Evolutionary conservation across 2,329 filamentous ascomycete species (phyloP).

Genomic region (Aspergillus sp.): DNA sequence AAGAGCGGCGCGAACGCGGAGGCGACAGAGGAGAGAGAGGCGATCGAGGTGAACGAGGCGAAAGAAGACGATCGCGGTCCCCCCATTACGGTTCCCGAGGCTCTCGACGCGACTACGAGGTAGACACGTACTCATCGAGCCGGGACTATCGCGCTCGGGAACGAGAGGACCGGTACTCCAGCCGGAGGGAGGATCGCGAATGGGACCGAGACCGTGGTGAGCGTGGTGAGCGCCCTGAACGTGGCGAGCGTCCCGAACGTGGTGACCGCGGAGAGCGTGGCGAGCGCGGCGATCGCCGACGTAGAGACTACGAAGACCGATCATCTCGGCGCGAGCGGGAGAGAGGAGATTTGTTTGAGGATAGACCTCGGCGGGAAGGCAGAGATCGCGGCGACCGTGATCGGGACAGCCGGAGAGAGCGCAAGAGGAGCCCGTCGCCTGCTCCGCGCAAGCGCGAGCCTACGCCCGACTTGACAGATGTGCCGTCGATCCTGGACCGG

Average conservation of each 20-base stretch:
- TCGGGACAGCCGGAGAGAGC: slow-evolving; percentile 49
- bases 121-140: slow-evolving; percentile 88
- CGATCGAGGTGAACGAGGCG: slow-evolving; percentile 52
- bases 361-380: slow-evolving; percentile 51
- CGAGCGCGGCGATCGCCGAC: slow-evolving; percentile 58
- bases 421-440: slow-evolving; percentile 68
- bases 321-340: slow-evolving; percentile 51
- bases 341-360: slow-evolving; percentile 64
- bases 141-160: slow-evolving; percentile 90
- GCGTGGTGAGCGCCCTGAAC: slow-evolving; percentile 50
- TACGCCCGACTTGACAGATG: slow-evolving; percentile 88
- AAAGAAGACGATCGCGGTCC: slow-evolving; percentile 80
- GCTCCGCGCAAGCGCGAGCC: slow-evolving; percentile 90
- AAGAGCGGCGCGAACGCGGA: slow-evolving; percentile 47
- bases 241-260: slow-evolving; percentile 59
- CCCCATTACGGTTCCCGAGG: slow-evolving; percentile 70
- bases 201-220: slow-evolving; percentile 75
- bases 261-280: background rate
- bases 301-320: slow-evolving; percentile 65
- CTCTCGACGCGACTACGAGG: slow-evolving; percentile 69
- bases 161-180: slow-evolving; percentile 85
- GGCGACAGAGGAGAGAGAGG: slow-evolving; percentile 47
- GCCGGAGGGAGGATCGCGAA: slow-evolving; percentile 70
- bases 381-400: slow-evolving; percentile 42
- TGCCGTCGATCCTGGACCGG: slow-evolving; percentile 77